Conservation (phyloP, 2,329 filamentous ascomycete species). For the Aspergillus piperis region DNA sequence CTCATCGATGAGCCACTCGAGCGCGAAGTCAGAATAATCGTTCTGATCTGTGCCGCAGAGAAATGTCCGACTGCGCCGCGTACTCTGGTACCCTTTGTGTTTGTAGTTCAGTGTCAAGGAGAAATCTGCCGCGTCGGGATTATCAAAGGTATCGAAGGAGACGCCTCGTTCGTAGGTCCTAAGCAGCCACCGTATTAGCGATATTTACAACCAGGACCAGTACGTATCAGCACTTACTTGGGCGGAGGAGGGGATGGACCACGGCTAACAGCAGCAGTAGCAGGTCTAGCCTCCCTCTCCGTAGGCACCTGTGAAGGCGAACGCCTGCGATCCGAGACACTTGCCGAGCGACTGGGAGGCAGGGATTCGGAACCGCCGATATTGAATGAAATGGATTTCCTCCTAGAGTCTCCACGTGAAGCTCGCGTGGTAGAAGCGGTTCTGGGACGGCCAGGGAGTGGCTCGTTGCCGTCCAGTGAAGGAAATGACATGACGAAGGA, state of each 20-base stretch:
- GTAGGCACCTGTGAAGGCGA: conserved; percentile 24
- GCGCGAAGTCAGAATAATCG: conserved; percentile 85
- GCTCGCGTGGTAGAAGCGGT: conserved; percentile 20
- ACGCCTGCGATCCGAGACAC: conserved; percentile 28
- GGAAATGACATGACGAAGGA: conserved; percentile 12
- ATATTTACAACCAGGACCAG: background rate
- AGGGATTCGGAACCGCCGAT: conserved; percentile 32
- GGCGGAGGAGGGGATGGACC: conserved; percentile 44
- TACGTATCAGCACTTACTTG: conserved; percentile 30
- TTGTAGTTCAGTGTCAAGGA: conserved; percentile 82
- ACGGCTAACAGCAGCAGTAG: conserved; percentile 21
- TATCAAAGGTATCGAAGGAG: conserved; percentile 73
- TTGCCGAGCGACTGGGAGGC: conserved; percentile 30
- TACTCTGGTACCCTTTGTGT: conserved; percentile 81
- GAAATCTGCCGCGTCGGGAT: conserved; percentile 66
- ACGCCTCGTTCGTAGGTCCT: conserved; percentile 68
- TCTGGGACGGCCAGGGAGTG: conserved; percentile 10
- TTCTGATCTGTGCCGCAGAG: conserved; percentile 90
- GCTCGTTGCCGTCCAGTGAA: conserved; percentile 16
- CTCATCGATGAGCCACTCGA: conserved; percentile 90
- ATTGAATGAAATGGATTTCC: conserved; percentile 44
- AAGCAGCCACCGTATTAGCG: background rate
- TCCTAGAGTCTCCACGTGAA: conserved; percentile 28
- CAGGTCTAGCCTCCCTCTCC: conserved; percentile 29
- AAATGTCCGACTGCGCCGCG: conserved; percentile 80